Percentiles rank a stretch among this genome's conserved stretches.
phyloP scores from a whole-genome alignment of 257 asterid species.

The Apocynum venetum region DNA sequence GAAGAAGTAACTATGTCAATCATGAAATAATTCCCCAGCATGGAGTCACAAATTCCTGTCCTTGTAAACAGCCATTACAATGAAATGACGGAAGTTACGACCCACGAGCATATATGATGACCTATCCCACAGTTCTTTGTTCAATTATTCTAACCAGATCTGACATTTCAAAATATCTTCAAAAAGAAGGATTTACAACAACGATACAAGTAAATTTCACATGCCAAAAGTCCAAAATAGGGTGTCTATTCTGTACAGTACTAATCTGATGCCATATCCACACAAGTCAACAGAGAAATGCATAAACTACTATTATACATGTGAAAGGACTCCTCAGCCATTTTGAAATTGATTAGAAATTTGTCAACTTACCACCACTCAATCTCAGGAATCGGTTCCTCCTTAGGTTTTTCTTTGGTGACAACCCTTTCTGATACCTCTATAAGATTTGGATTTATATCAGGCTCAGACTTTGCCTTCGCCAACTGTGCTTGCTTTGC shows the following conservation, averaged over 20 bases:
- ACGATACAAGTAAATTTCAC: neutral
- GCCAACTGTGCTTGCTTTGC: conserved; percentile 91
- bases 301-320: neutral
- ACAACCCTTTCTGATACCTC: conserved; percentile 86
- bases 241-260: neutral
- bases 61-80: neutral
- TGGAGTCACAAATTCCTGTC: too few relatives aligned
- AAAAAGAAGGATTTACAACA: neutral
- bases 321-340: neutral
- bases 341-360: neutral
- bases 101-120: neutral
- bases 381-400: conserved; percentile 83
- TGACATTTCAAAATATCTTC: neutral
- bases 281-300: neutral
- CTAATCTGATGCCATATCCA: neutral
- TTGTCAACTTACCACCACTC: conserved; percentile 91
- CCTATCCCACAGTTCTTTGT: neutral
- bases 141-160: neutral
- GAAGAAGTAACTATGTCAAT: neutral
- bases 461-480: conserved; percentile 85
- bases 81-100: neutral
- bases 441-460: conserved; percentile 88
- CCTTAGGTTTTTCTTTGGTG: conserved; percentile 74
- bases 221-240: neutral
- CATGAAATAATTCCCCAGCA: neutral